A percentile compares a stretch with the other conserved stretches of the same genome.
phyloP scores from a whole-genome alignment of 2,329 filamentous ascomycete genomes.

The Diaporthe sp. region DNA sequence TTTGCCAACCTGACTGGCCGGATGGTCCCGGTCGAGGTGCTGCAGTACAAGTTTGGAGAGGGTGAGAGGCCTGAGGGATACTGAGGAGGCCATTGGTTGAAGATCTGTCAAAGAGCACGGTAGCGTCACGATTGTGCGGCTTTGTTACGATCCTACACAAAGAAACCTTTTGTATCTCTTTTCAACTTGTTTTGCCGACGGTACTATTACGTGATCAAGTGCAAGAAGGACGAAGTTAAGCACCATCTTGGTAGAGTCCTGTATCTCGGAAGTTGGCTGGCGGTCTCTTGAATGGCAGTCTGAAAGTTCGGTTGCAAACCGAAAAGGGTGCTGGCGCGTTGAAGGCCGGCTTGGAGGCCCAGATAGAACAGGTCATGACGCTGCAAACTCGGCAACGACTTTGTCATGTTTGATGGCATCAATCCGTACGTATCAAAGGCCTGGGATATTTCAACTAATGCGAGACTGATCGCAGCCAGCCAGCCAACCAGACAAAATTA shows the following conservation, averaged over 20 bases:
- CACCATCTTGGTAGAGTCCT: background rate
- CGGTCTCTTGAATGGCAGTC: too few relatives aligned
- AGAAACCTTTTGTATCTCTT: background rate
- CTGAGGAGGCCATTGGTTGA: background rate
- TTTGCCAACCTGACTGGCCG: slow-evolving; percentile 60
- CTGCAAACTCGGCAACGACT: too few relatives aligned
- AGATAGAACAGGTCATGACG: background rate
- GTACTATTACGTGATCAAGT: background rate
- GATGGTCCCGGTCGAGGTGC: slow-evolving; percentile 55
- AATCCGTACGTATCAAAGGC: background rate
- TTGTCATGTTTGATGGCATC: background rate
- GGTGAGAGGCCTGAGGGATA: slow-evolving; percentile 40
- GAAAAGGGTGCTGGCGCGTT: background rate
- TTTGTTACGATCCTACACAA: background rate
- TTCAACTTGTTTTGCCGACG: background rate
- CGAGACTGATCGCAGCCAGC: background rate
- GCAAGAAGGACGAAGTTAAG: background rate
- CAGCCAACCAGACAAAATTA: background rate
- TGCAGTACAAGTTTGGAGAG: slow-evolving; percentile 54
- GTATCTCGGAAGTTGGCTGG: background rate
- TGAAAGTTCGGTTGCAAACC: background rate
- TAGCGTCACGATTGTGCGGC: background rate
- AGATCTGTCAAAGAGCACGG: too few relatives aligned
- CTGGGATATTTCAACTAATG: background rate
- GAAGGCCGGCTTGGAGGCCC: background rate